Base-by-base conservation (phyloP, 83 land plant genomes). In the Thuja plicata region DNA sequence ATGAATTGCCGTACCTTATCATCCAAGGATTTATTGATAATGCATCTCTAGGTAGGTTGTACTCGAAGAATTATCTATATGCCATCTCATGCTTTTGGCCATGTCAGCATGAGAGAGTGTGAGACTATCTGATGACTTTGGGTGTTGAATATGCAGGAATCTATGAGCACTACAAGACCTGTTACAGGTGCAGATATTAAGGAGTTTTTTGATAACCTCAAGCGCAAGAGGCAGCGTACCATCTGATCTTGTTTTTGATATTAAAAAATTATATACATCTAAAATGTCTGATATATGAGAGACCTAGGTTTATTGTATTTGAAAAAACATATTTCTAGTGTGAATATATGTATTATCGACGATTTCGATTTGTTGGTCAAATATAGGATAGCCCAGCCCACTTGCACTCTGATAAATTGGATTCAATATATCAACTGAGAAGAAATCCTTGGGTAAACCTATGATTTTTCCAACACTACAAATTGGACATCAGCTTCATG, bases 141-240 rank as follows among this genome's bases (percentile, higher is more conserved):
- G 3, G 19, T 89, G 54, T 8, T 74, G 46, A 89, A 11, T 87
- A 73, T 89, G 84, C 96, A 98, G 99, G 96, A 93, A 27, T 94
- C 97, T 4, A 87, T 91, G 90, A 97, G 94, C 87, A 32, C 94
- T 32, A 94, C 97, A 48, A 95, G 92, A 86, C 89, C 99, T 19
- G 90, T 98, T 35, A 98, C 99, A 46, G 87, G 96, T 92, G 96
- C 89, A 34, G 99, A 98, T 89, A 90, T 98, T 35, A 93, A 92
- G 38, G 95, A 93, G 88, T 88, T 98, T 66, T 96, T 98, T 92
- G 99, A 97, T 57, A 95, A 95, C 87, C 94, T 98, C 88, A 93
- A 92, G 60, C 94, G 94, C 90, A 98, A 96, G 87, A 89, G 97
- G 35, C 87, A 90, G 54, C 92, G 96, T 71, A 24, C 37, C 13